phyloP scores from a whole-genome alignment of 2,329 filamentous ascomycete species.

The Arthrobotrys pseudoclavata region DNA sequence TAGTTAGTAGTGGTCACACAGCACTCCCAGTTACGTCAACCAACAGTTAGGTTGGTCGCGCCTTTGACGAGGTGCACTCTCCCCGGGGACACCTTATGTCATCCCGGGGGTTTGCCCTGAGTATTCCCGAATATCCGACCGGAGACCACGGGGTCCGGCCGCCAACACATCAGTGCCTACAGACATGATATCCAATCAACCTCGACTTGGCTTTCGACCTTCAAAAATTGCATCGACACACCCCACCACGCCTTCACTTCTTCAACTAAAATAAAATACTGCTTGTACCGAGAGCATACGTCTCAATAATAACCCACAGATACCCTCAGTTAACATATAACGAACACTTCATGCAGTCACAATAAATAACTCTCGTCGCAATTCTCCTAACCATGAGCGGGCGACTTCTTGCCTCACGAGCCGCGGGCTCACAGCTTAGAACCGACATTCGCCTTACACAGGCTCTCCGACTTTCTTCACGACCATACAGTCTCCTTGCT shows the following conservation, averaged over 20 bases:
- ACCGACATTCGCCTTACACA: slow-evolving; percentile 32
- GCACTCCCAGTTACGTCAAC: not conserved
- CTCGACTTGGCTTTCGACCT: slow-evolving; percentile 2
- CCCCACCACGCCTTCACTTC: slow-evolving; percentile 32
- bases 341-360: slow-evolving; percentile 48
- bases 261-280: not conserved
- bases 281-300: slow-evolving; percentile 7
- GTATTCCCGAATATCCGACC: not conserved
- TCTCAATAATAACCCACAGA: slow-evolving; percentile 1
- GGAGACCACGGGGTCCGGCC: slow-evolving; percentile 27
- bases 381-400: slow-evolving; percentile 73
- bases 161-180: slow-evolving; percentile 57
- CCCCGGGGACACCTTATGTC: not conserved
- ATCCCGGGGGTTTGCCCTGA: not conserved
- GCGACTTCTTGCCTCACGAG: slow-evolving; percentile 80
- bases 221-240: slow-evolving; percentile 35
- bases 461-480: slow-evolving; percentile 25
- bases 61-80: not conserved
- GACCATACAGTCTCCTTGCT: slow-evolving; percentile 42
- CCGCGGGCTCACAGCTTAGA: slow-evolving; percentile 33
- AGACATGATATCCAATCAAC: slow-evolving; percentile 20
- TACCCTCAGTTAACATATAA: slow-evolving; percentile 5
- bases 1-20: not conserved
- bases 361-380: slow-evolving; percentile 35
- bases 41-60: slow-evolving; percentile 1